phyloP scores from a whole-genome alignment of 257 asterid genomes.

The Nemophila menziesii region DNA sequence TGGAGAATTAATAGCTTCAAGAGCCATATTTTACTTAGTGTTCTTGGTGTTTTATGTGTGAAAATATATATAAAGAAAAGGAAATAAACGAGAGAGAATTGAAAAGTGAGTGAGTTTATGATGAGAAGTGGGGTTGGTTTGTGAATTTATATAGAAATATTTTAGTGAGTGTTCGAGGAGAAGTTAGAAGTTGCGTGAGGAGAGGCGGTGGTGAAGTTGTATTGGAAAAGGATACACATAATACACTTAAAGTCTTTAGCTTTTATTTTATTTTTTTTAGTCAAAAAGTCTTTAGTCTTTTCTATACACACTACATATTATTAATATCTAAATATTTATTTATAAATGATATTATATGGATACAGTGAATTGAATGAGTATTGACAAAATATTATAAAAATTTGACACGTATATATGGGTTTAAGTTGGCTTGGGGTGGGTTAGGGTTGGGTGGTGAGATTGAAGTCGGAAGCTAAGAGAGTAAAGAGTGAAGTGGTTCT shows the following conservation, averaged over 20 bases:
- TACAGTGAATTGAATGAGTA: not conserved
- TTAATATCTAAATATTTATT: too few relatives aligned
- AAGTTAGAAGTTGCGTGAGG: conserved; percentile 67
- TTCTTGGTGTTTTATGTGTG: not conserved
- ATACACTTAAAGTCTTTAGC: not conserved
- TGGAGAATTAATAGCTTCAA: conserved; percentile 42
- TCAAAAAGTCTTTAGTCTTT: too few relatives aligned
- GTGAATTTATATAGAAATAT: conserved; percentile 6
- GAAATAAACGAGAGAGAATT: not conserved
- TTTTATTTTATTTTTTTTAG: not conserved
- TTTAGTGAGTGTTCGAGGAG: not conserved
- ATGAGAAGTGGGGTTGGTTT: conserved; percentile 12
- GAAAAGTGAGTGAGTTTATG: not conserved
- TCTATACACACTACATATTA: too few relatives aligned
- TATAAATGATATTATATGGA: not conserved
- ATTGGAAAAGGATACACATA: conserved; percentile 11
- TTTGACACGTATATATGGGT: conserved; percentile 11
- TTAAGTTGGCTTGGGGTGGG: too few relatives aligned
- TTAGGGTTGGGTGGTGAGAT: too few relatives aligned
- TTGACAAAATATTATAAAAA: not conserved
- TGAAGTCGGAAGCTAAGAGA: too few relatives aligned
- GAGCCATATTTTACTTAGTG: conserved; percentile 27
- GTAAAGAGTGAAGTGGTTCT: too few relatives aligned
- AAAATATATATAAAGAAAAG: not conserved
- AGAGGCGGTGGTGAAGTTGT: conserved; percentile 46